phyloP scores from a whole-genome alignment of 352 stramenopile species.

The Globisporangium abappressorium region DNA sequence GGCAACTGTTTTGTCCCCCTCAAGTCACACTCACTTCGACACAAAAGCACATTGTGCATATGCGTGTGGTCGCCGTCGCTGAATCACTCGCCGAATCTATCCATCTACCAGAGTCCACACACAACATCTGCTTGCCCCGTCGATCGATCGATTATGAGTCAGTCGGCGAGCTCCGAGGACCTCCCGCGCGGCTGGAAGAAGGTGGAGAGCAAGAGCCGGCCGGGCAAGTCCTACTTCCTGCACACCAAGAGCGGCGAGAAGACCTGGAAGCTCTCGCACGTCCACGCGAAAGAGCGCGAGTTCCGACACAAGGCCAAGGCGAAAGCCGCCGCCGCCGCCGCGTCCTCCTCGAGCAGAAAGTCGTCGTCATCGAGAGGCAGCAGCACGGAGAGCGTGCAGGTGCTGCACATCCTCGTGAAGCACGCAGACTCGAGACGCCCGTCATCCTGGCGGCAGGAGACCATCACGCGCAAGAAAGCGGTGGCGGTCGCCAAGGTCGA shows the following conservation, averaged over 20 bases:
- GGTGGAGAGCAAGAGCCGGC: constrained; percentile 86
- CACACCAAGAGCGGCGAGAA: constrained; percentile 84
- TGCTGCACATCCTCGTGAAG: constrained; percentile 88
- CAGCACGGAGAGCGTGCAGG: constrained; percentile 47
- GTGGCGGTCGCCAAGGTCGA: constrained; percentile 75
- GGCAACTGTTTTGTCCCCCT: not conserved
- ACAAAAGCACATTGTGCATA: not conserved
- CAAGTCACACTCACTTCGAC: not conserved
- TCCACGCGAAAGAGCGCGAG: constrained; percentile 81
- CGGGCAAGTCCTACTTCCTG: constrained; percentile 82
- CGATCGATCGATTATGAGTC: constrained; percentile 4
- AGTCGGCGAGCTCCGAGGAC: constrained; percentile 47
- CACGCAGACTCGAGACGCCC: constrained; percentile 76
- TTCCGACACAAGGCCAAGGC: constrained; percentile 48
- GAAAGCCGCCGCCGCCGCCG: constrained; percentile 12
- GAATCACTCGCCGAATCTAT: not conserved
- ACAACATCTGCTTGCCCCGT: not conserved
- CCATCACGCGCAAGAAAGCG: constrained; percentile 85
- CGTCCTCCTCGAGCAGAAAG: constrained; percentile 9
- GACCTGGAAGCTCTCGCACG: constrained; percentile 84
- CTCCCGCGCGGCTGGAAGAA: constrained; percentile 84
- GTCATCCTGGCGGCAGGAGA: constrained; percentile 86
- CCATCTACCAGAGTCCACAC: not conserved
- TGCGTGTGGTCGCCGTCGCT: not conserved
- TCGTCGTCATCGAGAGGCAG: not conserved